A percentile compares a stretch with the other conserved stretches of the same genome.
These are phyloP conservation scores for Berkeleyomyces rouxiae DNA, from an alignment of 2,329 filamentous ascomycete genomes.

Conservation along the genomic window DNA sequence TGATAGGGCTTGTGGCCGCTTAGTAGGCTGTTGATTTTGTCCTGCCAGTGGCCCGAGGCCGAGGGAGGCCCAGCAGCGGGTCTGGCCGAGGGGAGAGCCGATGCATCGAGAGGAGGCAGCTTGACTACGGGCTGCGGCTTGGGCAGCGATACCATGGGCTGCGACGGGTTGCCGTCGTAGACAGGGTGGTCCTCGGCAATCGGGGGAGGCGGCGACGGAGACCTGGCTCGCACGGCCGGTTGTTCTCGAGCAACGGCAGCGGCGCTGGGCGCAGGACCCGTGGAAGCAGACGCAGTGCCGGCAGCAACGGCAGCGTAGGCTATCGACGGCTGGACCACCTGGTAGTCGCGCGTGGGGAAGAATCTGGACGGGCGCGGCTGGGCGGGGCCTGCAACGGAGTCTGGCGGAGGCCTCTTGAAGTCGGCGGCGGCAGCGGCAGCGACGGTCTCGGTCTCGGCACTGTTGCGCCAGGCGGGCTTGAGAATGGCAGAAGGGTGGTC, in stretches of 20 bases:
- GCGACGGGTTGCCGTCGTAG: conserved; percentile 47
- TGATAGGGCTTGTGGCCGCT: conserved; percentile 27
- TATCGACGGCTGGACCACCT: conserved; percentile 21
- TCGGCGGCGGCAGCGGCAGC: neutral
- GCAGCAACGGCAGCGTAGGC: neutral
- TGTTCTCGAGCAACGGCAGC: conserved; percentile 13
- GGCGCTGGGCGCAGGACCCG: neutral
- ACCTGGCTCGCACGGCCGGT: conserved; percentile 29
- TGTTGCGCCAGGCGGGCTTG: conserved; percentile 10
- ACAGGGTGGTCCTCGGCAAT: conserved; percentile 54
- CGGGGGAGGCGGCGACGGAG: conserved; percentile 56
- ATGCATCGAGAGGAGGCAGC: conserved; percentile 42
- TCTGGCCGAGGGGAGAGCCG: neutral
- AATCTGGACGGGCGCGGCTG: conserved; percentile 41
- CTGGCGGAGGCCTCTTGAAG: neutral
- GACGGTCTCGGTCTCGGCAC: neutral
- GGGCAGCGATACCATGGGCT: conserved; percentile 54
- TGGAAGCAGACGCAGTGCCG: neutral
- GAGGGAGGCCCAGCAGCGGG: neutral
- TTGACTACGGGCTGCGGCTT: conserved; percentile 60
- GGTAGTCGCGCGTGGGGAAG: conserved; percentile 39
- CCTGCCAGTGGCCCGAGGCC: conserved; percentile 44
- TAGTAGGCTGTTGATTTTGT: conserved; percentile 65
- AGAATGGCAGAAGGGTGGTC: conserved; percentile 4
- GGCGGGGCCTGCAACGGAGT: conserved; percentile 21